Evolutionary conservation across 306 rosid genomes (phyloP).

Genomic region (Citrullus amarus): DNA sequence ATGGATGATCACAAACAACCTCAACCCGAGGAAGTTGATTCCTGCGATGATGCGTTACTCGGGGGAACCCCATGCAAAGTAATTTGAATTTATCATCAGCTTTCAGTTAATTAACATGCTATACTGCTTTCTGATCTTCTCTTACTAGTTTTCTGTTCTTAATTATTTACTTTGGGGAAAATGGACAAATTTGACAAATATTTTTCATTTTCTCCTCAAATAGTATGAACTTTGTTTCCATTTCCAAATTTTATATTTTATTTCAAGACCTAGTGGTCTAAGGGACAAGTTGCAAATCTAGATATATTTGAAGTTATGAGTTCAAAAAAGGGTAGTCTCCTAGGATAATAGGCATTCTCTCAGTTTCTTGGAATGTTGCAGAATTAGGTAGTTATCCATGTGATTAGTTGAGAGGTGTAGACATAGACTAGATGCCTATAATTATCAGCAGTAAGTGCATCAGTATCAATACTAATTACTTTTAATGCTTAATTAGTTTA

Average conservation of each 20-base stretch:
- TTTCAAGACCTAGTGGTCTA: not conserved
- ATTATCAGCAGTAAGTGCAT: not conserved
- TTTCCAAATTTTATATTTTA: not conserved
- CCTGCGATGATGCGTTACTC: constrained; percentile 99
- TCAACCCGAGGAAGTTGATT: constrained; percentile 91
- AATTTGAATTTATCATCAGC: constrained; percentile 13
- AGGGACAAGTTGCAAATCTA: not conserved
- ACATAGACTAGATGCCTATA: not conserved
- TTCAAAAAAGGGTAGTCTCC: not conserved
- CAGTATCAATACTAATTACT: not conserved
- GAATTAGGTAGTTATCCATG: not conserved
- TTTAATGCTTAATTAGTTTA: not conserved
- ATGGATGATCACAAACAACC: constrained; percentile 82
- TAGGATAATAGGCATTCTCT: not conserved
- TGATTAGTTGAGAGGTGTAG: not conserved
- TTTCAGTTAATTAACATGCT: not conserved
- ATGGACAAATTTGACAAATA: not conserved
- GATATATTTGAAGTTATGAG: not conserved
- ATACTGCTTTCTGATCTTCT: not conserved
- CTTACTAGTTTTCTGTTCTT: not conserved
- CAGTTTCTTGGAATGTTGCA: not conserved
- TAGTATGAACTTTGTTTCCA: not conserved
- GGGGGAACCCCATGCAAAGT: constrained; percentile 98
- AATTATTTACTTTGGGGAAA: not conserved
- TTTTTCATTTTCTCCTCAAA: not conserved